A percentile compares a stretch with the other conserved stretches of the same genome.
These are phyloP conservation scores for Closterium sp. DNA, from an alignment of 139 green algal species.

Conservation along the genomic window DNA sequence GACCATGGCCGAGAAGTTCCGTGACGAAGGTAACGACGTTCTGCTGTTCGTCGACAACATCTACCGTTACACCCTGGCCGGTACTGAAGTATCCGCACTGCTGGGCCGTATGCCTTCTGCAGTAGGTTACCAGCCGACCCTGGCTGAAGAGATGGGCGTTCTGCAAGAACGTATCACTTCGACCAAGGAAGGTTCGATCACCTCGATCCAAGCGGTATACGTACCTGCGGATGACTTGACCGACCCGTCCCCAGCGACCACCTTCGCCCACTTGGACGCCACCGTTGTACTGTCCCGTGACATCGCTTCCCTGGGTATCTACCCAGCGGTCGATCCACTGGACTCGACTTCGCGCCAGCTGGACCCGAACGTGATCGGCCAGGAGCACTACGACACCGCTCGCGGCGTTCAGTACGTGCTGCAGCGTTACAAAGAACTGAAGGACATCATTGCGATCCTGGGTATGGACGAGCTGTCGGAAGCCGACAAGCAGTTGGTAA, in stretches of 20 bases:
- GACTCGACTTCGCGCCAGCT: slow-evolving; percentile 98
- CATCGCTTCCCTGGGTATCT: slow-evolving; percentile 99
- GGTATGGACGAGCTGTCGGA: slow-evolving; percentile 99
- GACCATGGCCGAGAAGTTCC: slow-evolving; percentile 99
- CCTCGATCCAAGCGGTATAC: slow-evolving; percentile 80
- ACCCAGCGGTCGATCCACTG: slow-evolving; percentile 98
- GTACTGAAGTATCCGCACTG: slow-evolving; percentile 85
- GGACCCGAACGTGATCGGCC: slow-evolving; percentile 85
- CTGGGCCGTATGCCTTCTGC: slow-evolving; percentile 98
- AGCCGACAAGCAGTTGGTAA: slow-evolving; percentile 98
- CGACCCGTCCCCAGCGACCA: slow-evolving; percentile 53
- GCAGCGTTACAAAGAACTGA: slow-evolving; percentile 71
- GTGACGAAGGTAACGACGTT: slow-evolving; percentile 97
- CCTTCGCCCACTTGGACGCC: slow-evolving; percentile 53
- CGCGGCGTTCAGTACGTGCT: slow-evolving; percentile 97
- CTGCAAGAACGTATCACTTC: slow-evolving; percentile 99
- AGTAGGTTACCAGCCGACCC: slow-evolving; percentile 98
- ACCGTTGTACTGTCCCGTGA: slow-evolving; percentile 80
- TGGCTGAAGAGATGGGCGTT: slow-evolving; percentile 94
- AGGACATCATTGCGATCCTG: slow-evolving; percentile 99
- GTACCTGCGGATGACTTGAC: slow-evolving; percentile 56
- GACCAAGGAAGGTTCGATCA: slow-evolving; percentile 98
- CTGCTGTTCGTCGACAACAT: slow-evolving; percentile 99
- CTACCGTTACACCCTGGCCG: slow-evolving; percentile 94
- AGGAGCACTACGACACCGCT: slow-evolving; percentile 93